Evolutionary conservation across 1,284 basidiomycete genomes (phyloP), one percentile per base, ranked within the genome.

Genomic region (Afroboletus lepidellus): DNA sequence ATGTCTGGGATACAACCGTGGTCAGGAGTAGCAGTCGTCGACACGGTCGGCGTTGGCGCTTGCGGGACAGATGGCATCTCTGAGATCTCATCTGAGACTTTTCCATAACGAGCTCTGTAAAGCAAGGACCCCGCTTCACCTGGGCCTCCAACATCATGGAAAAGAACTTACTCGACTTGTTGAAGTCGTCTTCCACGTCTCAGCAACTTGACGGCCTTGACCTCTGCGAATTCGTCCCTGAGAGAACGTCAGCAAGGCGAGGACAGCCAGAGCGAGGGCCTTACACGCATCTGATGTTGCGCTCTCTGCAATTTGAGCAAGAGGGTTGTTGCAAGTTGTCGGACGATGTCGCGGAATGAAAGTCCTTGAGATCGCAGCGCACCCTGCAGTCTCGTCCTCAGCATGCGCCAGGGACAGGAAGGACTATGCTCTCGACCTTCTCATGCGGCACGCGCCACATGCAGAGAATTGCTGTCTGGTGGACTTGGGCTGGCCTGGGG

Each of bases 371-470:
- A 74, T 90, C 87, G 65, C 88, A 90, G 49, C 85, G 83, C 27
- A 91, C 88, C 69, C 89, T 91, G 63, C 23, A 47, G 45, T 20
- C 15, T 12, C n/a, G 39, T 50, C 20, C 21, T 63, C 5, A 59
- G 38, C 20, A 25, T 7, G 12, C 11, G 32, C 42, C 18, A 8
- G 49, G 51, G 20, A 21, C 44, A 24, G 33, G 48, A 25, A 18
- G 24, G 24, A 30, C 9, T 52, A 52, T 24, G 46, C 48, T 46
- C 38, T 70, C 36, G 49, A 85, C 87, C 92, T 81, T 63, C 92
- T 74, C 82, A 91, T 91, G 48, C 92, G 84, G 71, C 92, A 95
- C 33, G 92, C 91, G 46, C 91, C 92, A 66, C 92, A 94, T 3
- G 92, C 92, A 32, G 87, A 85, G 72, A 90, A 92, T 62, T 92